Conservation (phyloP, 23 red algal genomes). For the Gracilaria domingensis region DNA sequence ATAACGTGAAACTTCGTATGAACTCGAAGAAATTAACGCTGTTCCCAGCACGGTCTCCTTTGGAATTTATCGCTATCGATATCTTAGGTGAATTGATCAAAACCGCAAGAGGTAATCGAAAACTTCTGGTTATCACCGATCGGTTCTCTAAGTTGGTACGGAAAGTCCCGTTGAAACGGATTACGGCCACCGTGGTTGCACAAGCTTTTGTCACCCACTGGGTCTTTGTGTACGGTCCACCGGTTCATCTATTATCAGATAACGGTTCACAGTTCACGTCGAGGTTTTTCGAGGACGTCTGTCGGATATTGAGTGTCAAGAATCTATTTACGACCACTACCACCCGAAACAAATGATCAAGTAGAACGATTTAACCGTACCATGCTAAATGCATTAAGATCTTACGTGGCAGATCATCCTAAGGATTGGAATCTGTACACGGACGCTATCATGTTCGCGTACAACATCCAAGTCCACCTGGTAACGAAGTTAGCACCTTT, state of each 20-base stretch:
- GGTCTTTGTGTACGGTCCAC: slow-evolving; percentile 30
- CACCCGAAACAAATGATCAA: slow-evolving; percentile 38
- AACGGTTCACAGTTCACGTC: slow-evolving; percentile 53
- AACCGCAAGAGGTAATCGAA: slow-evolving; percentile 20
- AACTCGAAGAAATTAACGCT: neutral
- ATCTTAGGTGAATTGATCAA: neutral
- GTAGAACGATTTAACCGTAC: slow-evolving; percentile 34
- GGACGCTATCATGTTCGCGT: slow-evolving; percentile 8
- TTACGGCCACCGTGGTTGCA: slow-evolving; percentile 21
- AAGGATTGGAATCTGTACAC: slow-evolving; percentile 1
- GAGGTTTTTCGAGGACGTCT: slow-evolving; percentile 49
- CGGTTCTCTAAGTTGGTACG: slow-evolving; percentile 41
- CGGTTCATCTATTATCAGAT: neutral
- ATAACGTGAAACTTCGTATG: slow-evolving; percentile 1
- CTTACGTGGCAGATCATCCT: slow-evolving; percentile 5
- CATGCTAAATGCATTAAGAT: neutral
- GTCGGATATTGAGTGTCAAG: slow-evolving; percentile 1
- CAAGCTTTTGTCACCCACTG: slow-evolving; percentile 15
- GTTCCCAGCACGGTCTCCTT: slow-evolving; percentile 16
- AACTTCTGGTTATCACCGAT: slow-evolving; percentile 33
- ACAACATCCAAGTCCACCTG: slow-evolving; percentile 8
- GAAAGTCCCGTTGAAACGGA: slow-evolving; percentile 4
- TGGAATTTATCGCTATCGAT: slow-evolving; percentile 53
- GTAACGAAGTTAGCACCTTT: neutral
- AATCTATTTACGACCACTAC: slow-evolving; percentile 8